These are phyloP conservation scores for Syzygium oleosum DNA, from an alignment of 345 rosid genomes.

Conservation along the genomic window DNA sequence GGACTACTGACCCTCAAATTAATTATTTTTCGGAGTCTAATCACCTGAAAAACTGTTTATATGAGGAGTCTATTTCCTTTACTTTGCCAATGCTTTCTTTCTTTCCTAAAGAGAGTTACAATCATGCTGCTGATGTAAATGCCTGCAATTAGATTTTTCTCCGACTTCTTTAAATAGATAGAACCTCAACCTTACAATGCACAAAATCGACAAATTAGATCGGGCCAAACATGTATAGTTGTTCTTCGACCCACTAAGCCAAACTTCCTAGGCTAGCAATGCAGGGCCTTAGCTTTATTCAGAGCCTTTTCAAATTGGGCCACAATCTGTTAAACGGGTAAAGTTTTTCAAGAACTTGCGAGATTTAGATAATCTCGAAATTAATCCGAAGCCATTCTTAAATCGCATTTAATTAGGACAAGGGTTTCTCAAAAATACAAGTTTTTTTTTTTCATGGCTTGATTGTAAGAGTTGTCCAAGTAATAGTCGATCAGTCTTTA, in stretches of 20 bases:
- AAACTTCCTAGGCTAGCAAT: not conserved
- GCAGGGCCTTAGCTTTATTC: not conserved
- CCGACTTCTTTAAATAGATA: not conserved
- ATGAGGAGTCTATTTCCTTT: not conserved
- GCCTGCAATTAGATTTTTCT: not conserved
- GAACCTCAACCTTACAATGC: not conserved
- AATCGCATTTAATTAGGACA: not conserved
- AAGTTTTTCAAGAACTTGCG: not conserved
- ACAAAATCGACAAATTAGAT: not conserved
- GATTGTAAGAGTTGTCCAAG: not conserved
- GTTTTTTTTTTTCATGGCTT: not conserved
- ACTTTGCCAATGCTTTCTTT: not conserved
- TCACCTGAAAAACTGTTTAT: not conserved
- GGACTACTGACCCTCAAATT: not conserved
- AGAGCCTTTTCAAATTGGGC: not conserved
- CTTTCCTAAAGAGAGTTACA: not conserved
- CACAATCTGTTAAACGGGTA: not conserved
- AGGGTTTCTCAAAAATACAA: accelerated
- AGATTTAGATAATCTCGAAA: not conserved
- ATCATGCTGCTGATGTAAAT: accelerated
- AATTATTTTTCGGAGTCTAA: not conserved
- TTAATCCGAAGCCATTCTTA: not conserved
- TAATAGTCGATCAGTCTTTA: not conserved
- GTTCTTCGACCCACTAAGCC: not conserved
- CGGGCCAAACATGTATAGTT: not conserved